Base-by-base conservation (phyloP, 176 grass and related monocot genomes). In the Oryza nivara region DNA sequence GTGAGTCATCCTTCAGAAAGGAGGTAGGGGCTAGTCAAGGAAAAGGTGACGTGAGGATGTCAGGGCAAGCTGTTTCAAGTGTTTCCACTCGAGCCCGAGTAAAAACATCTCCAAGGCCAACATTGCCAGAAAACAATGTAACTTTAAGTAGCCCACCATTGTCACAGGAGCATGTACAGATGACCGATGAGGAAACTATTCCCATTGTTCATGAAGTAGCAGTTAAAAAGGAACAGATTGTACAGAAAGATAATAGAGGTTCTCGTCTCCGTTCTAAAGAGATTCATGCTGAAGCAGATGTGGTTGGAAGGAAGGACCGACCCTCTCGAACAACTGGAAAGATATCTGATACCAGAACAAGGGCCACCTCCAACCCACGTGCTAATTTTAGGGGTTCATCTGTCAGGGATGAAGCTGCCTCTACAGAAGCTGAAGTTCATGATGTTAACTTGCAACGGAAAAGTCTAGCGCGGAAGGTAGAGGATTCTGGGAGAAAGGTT, bases 291-390 rank as follows among this genome's bases (percentile, higher is more conserved):
- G 82, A 78, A 84, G 75, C 41, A 90, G 80, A 83, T 70, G 72
- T 23, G 46, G 16, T 48, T 26, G 65, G 83, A 80, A 72, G 26
- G 25, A 90, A 90, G 70, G 77, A 84, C 45, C 88, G 79, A 35
- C 26, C 65, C 45, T 75, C 75, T 26, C 65, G 70, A 81, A 74
- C 77, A 79, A 72, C 88, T 90, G 85, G 75, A 80, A 88, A 87
- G 80, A 69, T 20, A 70, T 91, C 74, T 47, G 81, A 91, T 76
- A 76, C 66, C 70, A 94, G 88, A 88, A 28, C 84, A 80, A 94
- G 89, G 83, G 35, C 65, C 1, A 68, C 74, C 36, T 91, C 84
- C 23, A 89, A 85, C 86, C 70, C 85, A 17, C 66, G 67, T 64
- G 19, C 49, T 76, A 89, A 83, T 44, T 38, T 76, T 32, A 88